Evolutionary conservation across 2,329 filamentous ascomycete species (phyloP).

Genomic region (Fusarium sp.): DNA sequence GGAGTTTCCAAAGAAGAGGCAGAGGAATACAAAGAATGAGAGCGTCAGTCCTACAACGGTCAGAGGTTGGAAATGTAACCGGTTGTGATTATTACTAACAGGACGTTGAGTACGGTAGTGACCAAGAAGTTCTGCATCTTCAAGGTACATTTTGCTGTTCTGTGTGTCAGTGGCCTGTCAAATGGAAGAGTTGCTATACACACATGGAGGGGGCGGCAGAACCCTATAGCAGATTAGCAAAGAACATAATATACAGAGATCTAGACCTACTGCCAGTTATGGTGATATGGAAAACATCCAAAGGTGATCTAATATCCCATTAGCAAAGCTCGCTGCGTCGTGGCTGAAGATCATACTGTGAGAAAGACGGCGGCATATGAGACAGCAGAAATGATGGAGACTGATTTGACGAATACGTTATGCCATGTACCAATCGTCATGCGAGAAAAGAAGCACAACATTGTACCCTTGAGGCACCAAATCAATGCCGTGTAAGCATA

Average conservation of each 20-base stretch:
- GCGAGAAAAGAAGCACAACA: slow-evolving; percentile 48
- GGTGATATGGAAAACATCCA: slow-evolving; percentile 36
- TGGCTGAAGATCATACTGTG: slow-evolving; percentile 15
- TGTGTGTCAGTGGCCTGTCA: rapidly evolving
- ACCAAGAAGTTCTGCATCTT: slow-evolving; percentile 39
- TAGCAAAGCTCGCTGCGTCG: background rate
- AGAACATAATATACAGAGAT: rapidly evolving
- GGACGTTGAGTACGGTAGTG: slow-evolving; percentile 38
- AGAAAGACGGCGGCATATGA: slow-evolving; percentile 39
- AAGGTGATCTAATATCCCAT: slow-evolving; percentile 27
- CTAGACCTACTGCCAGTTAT: slow-evolving; percentile 39
- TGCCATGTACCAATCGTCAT: slow-evolving; percentile 47
- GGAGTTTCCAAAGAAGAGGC: slow-evolving; percentile 39
- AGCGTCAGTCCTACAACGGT: slow-evolving; percentile 17
- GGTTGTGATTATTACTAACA: slow-evolving; percentile 10
- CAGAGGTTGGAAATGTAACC: background rate
- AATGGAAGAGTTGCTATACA: rapidly evolving
- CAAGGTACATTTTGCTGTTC: slow-evolving; percentile 30
- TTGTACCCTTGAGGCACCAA: slow-evolving; percentile 50
- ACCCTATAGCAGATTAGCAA: background rate
- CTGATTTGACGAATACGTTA: slow-evolving; percentile 36
- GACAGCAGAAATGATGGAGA: background rate
- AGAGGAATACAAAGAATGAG: slow-evolving; percentile 38
- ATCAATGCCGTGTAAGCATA: slow-evolving; percentile 54
- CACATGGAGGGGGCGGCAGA: slow-evolving; percentile 34